phyloP scores from a whole-genome alignment of 2,329 filamentous ascomycete genomes.

The Epichloe sp. region DNA sequence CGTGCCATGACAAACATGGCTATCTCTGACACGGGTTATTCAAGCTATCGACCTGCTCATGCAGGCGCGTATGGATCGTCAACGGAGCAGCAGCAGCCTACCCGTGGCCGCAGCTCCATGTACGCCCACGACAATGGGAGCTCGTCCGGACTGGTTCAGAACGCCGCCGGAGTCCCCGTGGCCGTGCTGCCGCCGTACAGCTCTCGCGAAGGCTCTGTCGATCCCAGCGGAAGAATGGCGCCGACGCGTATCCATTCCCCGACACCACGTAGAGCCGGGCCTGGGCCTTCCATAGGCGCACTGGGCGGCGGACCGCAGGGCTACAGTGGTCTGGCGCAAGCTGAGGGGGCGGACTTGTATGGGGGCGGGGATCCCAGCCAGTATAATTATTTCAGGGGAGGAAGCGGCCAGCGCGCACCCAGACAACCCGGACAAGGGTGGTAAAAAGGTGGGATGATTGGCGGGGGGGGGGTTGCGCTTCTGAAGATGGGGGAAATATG shows the following conservation, averaged over 20 bases:
- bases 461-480: too few relatives aligned
- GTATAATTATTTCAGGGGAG: constrained; percentile 45
- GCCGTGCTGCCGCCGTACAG: constrained; percentile 16
- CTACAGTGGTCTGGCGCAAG: constrained; percentile 46
- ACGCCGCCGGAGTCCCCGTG: constrained; percentile 39
- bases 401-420: constrained; percentile 10
- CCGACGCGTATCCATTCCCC: constrained; percentile 10
- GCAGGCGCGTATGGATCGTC: constrained; percentile 6
- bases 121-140: constrained; percentile 41
- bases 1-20: constrained; percentile 9
- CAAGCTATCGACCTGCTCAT: constrained; percentile 10
- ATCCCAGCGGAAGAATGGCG: constrained; percentile 12
- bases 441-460: constrained; percentile 11
- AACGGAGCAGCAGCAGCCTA: constrained; percentile 10
- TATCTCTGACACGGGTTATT: constrained; percentile 14
- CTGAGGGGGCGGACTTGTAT: constrained; percentile 27
- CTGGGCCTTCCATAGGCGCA: constrained; percentile 34
- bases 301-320: constrained; percentile 45
- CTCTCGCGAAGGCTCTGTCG: constrained; percentile 12
- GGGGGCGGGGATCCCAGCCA: constrained; percentile 29
- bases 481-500: neutral
- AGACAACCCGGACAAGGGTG: constrained; percentile 26
- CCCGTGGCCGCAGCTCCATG: constrained; percentile 31
- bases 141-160: constrained; percentile 36
- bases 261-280: constrained; percentile 1